phyloP scores from a whole-genome alignment of 140 eudicot species.

The Erigeron philadelphicus region DNA sequence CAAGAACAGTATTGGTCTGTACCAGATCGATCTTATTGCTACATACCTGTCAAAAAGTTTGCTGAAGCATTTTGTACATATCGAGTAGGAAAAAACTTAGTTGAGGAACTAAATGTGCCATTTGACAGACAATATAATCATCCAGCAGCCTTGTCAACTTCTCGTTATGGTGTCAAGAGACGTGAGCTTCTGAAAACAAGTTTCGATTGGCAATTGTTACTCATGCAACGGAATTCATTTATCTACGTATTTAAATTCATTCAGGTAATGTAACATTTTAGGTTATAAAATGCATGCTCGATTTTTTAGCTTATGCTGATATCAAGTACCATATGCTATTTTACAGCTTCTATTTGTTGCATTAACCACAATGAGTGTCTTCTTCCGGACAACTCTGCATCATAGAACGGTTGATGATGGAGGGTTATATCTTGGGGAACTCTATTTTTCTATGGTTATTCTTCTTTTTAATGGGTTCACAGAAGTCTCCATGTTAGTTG shows the following conservation, averaged over 20 bases:
- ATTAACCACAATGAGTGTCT: slow-evolving; percentile 76
- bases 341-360: slow-evolving; percentile 86
- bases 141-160: slow-evolving; percentile 85
- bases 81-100: slow-evolving; percentile 54
- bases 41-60: slow-evolving; percentile 71
- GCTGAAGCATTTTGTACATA: slow-evolving; percentile 72
- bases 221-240: slow-evolving; percentile 82
- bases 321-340: slow-evolving; percentile 22
- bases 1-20: slow-evolving; percentile 90
- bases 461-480: slow-evolving; percentile 92
- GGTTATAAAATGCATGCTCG: neutral
- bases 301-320: slow-evolving; percentile 24
- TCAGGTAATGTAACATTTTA: slow-evolving; percentile 50
- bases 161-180: slow-evolving; percentile 63
- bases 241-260: slow-evolving; percentile 77
- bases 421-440: slow-evolving; percentile 82
- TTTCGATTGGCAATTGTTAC: slow-evolving; percentile 77
- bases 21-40: slow-evolving; percentile 51
- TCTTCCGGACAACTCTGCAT: slow-evolving; percentile 72
- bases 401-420: slow-evolving; percentile 82
- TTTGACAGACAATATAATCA: slow-evolving; percentile 67
- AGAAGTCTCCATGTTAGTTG: slow-evolving; percentile 89
- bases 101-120: slow-evolving; percentile 59
- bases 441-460: slow-evolving; percentile 90
- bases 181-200: slow-evolving; percentile 66